Percentiles rank a stretch among this genome's conserved stretches.
These are phyloP conservation scores for Boletus barrowsii DNA, from an alignment of 768 basidiomycete species.

Conservation along the genomic window DNA sequence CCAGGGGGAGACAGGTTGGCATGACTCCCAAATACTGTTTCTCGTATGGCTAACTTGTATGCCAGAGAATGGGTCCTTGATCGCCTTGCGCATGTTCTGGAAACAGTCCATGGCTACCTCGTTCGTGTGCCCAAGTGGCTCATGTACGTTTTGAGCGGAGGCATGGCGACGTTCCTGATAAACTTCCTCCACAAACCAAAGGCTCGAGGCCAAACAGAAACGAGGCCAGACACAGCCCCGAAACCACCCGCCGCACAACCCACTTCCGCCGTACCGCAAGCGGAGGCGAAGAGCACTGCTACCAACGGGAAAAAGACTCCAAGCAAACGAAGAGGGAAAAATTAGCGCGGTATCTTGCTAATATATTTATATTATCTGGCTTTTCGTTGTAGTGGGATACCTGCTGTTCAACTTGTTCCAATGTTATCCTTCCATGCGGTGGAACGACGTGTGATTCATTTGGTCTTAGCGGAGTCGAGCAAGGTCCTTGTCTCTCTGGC, in stretches of 20 bases:
- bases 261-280: neutral
- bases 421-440: neutral
- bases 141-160: slow-evolving; percentile 63
- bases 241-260: slow-evolving; percentile 2
- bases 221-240: neutral
- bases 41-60: slow-evolving; percentile 6
- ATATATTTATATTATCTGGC: neutral
- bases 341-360: slow-evolving; percentile 3
- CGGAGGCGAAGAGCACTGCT: slow-evolving; percentile 15
- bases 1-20: slow-evolving; percentile 75
- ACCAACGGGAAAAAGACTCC: slow-evolving; percentile 19
- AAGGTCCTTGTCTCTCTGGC: too few species aligned
- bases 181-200: slow-evolving; percentile 53
- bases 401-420: neutral
- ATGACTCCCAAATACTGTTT: neutral
- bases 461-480: too few species aligned
- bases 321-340: slow-evolving; percentile 30
- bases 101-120: slow-evolving; percentile 50
- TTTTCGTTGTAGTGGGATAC: neutral
- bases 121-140: slow-evolving; percentile 68
- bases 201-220: neutral
- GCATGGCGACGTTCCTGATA: slow-evolving; percentile 62
- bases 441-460: too few species aligned
- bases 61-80: slow-evolving; percentile 68
- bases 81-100: slow-evolving; percentile 48